phyloP scores from a whole-genome alignment of 257 asterid genomes.

The Petunia axillaris region DNA sequence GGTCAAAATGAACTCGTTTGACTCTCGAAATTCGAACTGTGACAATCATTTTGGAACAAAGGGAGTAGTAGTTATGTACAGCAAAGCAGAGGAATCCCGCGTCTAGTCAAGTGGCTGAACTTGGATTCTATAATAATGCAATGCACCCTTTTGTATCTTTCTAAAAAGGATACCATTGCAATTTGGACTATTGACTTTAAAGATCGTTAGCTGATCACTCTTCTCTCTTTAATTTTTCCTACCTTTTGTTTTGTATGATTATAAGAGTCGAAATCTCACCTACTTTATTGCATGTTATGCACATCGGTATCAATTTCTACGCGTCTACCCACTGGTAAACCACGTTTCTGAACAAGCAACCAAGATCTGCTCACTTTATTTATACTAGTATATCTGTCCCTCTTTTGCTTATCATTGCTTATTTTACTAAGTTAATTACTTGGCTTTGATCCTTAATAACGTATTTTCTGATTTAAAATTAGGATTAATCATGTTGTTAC shows the following conservation, averaged over 20 bases:
- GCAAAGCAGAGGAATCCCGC: slow-evolving; percentile 9
- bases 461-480: background rate
- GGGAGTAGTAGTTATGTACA: background rate
- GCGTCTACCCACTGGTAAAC: slow-evolving; percentile 12
- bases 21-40: no score
- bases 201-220: background rate
- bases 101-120: slow-evolving; percentile 17
- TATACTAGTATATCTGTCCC: background rate
- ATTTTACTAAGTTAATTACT: background rate
- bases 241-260: background rate
- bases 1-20: no score
- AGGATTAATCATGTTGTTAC: background rate
- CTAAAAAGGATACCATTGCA: background rate
- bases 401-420: background rate
- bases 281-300: slow-evolving; percentile 18
- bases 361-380: background rate
- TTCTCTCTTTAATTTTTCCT: no score
- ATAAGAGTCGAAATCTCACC: slow-evolving; percentile 22
- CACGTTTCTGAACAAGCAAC: background rate
- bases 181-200: background rate
- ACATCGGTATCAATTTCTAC: background rate
- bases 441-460: background rate
- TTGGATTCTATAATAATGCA: background rate
- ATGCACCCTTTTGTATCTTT: slow-evolving; percentile 16
- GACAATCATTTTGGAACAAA: no score